Percentiles rank a stretch among this genome's conserved stretches.
phyloP scores from a whole-genome alignment of 345 rosid species.

The Rhizophora mangle region DNA sequence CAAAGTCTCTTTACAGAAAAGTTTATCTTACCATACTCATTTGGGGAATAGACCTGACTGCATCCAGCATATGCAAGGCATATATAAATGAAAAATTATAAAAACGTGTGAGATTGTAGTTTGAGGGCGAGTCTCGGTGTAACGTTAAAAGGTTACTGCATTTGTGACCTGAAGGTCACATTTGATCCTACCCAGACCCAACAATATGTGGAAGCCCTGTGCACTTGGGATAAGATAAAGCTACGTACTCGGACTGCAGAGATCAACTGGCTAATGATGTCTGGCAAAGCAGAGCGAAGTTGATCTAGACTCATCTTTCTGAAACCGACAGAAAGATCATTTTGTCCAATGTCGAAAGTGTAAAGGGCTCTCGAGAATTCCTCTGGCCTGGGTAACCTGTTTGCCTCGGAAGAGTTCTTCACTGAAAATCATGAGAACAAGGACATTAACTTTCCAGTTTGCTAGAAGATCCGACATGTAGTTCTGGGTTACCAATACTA shows the following conservation, averaged over 20 bases:
- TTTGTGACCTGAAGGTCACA: no score
- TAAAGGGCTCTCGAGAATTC: constrained; percentile 81
- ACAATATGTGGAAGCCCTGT: no score
- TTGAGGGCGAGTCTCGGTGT: no score
- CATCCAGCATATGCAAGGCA: background rate
- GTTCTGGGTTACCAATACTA: background rate
- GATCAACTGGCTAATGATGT: constrained; percentile 67
- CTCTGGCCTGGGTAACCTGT: constrained; percentile 63
- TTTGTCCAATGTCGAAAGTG: constrained; percentile 92
- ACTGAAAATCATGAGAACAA: constrained; percentile 31
- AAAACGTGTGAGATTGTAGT: no score
- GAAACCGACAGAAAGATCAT: constrained; percentile 87
- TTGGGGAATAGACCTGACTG: background rate
- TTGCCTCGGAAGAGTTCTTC: constrained; percentile 42
- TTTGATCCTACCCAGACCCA: no score
- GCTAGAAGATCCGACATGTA: background rate
- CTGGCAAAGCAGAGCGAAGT: constrained; percentile 65
- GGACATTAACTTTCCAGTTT: no score
- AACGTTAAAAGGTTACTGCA: no score
- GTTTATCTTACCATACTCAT: background rate
- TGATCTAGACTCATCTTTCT: constrained; percentile 65
- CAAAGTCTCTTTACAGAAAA: no score
- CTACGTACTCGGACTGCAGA: constrained; percentile 73
- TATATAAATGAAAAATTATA: background rate
- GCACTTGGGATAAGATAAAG: background rate